Evolutionary conservation across 805 yeast species (phyloP).

Genomic region (Barnettozyma salicaria): DNA sequence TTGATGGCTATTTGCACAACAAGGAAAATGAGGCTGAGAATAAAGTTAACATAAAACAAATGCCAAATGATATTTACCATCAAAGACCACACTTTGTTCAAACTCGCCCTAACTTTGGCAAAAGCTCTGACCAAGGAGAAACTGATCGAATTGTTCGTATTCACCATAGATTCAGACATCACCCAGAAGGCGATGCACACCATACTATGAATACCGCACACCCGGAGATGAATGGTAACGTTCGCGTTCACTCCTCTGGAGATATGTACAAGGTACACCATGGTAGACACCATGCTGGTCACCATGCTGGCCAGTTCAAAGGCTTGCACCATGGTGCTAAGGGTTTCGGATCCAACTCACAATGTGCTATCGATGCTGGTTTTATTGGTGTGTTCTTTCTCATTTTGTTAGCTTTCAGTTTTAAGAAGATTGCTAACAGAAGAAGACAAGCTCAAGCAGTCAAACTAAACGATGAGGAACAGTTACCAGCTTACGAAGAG

Average conservation of each 20-base stretch:
- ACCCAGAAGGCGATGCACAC: no score
- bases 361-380: slow-evolving; percentile 5
- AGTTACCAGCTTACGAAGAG: slow-evolving; percentile 7
- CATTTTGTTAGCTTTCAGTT: background rate
- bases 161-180: no score
- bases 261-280: background rate
- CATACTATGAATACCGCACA: no score
- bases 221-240: no score
- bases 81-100: background rate
- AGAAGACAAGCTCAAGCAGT: slow-evolving; percentile 4
- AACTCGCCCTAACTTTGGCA: background rate
- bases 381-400: slow-evolving; percentile 1
- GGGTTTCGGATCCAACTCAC: background rate
- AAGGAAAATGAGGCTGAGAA: slow-evolving; percentile 1
- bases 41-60: background rate
- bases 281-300: slow-evolving; percentile 2
- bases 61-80: background rate
- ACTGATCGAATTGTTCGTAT: background rate
- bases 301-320: background rate
- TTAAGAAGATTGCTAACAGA: slow-evolving; percentile 4
- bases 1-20: slow-evolving; percentile 3
- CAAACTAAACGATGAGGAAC: slow-evolving; percentile 1
- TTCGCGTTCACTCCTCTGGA: background rate
- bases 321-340: background rate
- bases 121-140: background rate